Evolutionary conservation across 164 flowering plant species (phyloP).

Genomic region (Hamamelis virginiana): DNA sequence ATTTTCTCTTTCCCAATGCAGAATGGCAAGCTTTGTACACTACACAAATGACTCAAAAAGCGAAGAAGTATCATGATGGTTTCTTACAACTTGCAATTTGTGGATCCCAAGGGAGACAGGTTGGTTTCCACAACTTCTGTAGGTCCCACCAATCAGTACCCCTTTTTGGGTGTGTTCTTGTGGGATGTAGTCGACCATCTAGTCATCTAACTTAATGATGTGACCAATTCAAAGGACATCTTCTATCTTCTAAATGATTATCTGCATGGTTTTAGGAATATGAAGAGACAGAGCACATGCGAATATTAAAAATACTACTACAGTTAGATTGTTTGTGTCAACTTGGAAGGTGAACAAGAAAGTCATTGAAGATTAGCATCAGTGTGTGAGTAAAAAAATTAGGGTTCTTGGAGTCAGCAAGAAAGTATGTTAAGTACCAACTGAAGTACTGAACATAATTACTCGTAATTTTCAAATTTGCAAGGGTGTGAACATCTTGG

Average conservation of each 20-base stretch:
- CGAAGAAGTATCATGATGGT: constrained; percentile 86
- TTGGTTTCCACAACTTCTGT: constrained; percentile 17
- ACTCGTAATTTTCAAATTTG: too few species aligned
- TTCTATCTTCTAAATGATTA: not conserved
- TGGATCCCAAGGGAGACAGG: constrained; percentile 67
- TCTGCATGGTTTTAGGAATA: not conserved
- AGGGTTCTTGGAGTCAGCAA: not conserved
- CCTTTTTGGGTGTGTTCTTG: not conserved
- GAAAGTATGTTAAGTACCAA: too few species aligned
- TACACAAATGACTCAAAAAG: constrained; percentile 63
- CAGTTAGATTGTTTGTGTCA: not conserved
- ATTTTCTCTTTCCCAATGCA: constrained; percentile 17
- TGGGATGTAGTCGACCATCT: not conserved
- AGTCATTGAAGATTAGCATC: not conserved
- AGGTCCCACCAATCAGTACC: not conserved
- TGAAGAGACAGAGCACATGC: not conserved
- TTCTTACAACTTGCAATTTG: constrained; percentile 36
- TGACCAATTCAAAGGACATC: not conserved
- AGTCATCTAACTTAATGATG: not conserved
- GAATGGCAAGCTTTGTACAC: constrained; percentile 81
- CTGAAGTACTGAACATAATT: too few species aligned
- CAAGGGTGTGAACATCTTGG: too few species aligned
- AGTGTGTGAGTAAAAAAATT: not conserved
- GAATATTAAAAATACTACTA: too few species aligned
- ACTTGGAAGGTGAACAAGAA: not conserved